Evolutionary conservation across 345 rosid species (phyloP).

Genomic region (Toxicodendron radicans): DNA sequence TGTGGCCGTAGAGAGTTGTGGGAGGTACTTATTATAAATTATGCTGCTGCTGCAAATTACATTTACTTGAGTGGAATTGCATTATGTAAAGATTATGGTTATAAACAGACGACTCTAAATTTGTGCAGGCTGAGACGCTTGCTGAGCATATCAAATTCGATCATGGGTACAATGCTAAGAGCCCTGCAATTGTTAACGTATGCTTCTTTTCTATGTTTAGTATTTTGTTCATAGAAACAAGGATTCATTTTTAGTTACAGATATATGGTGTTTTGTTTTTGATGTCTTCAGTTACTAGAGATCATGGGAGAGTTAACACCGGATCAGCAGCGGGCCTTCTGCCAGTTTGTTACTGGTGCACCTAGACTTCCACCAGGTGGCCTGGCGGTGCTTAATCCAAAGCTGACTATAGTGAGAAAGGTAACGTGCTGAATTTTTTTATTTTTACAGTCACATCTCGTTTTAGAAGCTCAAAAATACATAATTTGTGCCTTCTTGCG

Average conservation of each 20-base stretch:
- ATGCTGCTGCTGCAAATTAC: neutral
- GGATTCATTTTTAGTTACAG: neutral
- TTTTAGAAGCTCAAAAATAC: neutral
- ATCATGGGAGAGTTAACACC: constrained; percentile 97
- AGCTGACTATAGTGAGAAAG: constrained; percentile 97
- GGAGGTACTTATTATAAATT: constrained; percentile 58
- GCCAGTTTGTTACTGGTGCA: constrained; percentile 98
- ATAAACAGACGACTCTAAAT: constrained; percentile 13
- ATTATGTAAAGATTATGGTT: neutral
- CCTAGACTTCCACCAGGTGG: constrained; percentile 99
- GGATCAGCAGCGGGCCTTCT: constrained; percentile 95
- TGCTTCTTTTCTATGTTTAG: constrained; percentile 18
- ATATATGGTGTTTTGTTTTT: constrained; percentile 11
- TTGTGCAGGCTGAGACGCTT: constrained; percentile 78
- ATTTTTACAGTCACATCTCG: neutral
- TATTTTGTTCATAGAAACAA: neutral
- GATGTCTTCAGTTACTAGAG: constrained; percentile 70
- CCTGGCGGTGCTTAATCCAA: constrained; percentile 90
- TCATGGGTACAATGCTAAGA: constrained; percentile 96
- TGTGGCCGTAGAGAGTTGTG: constrained; percentile 98
- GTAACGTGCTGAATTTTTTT: constrained; percentile 35
- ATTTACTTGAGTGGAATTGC: neutral
- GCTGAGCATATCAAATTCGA: constrained; percentile 94
- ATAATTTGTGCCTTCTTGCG: neutral
- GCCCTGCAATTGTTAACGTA: constrained; percentile 87